Evolutionary conservation across 75 land plant genomes (phyloP), one percentile per base, ranked within the genome.

Genomic region (Pseudotsuga menziesii): DNA sequence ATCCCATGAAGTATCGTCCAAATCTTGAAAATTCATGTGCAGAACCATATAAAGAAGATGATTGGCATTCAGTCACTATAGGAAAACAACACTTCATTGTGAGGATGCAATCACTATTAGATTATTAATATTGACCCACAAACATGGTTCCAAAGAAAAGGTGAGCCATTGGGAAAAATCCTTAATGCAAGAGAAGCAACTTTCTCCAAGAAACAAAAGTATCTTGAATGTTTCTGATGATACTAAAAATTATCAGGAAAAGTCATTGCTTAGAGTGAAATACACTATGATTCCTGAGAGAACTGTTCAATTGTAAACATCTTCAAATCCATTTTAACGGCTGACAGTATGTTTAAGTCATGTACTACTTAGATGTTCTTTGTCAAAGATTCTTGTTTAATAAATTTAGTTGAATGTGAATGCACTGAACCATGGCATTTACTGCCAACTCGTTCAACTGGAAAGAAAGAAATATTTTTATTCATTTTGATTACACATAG

Each of bases 101-200:
- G 98, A 56, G 98, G 98, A 78, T 96, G 98, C 86, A 96, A 91
- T 78, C 88, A 94, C 16, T 96, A 97, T 78, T 87, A 90, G 83
- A 92, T 92, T 97, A 87, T 94, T 75, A 94, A 92, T 78, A 58
- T 91, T 52, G 83, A 87, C 69, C 81, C 78, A 75, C 57, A 78
- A 76, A 81, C 84, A 25, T 91, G 85, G 57, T 73, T 81, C 17
- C 80, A 78, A 54, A 81, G 78, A 72, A 67, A 81, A 20, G 88
- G 75, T 25, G 91, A 97, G 73, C 99, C 98, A 58, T 82, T 96
- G 73, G 87, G 91, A 32, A 92, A 94, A 59, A 63, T 96, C n/a
- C n/a, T 75, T 93, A 64, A 80, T 77, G 73, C 74, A 76, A 57
- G 82, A 89, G 17, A 41, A 16, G 27, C 56, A 55, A 16, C 17